A percentile compares a stretch with the other conserved stretches of the same genome.
These are phyloP conservation scores for Globisporangium viniferum DNA, from an alignment of 352 stramenopile genomes.

Conservation along the genomic window DNA sequence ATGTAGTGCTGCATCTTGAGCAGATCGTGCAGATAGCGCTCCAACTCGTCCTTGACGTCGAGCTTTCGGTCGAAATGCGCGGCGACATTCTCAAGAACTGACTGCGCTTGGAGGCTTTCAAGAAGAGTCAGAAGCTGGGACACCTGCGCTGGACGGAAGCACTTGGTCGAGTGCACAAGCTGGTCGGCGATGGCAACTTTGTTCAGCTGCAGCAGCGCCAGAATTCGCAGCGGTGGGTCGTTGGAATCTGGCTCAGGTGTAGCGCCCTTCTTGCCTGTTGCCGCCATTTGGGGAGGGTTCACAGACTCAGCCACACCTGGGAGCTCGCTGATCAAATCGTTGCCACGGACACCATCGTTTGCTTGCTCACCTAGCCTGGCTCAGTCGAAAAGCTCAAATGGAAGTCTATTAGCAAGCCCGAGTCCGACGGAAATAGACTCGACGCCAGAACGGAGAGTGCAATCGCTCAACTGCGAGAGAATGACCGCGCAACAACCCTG, in stretches of 20 bases:
- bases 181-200: constrained; percentile 33
- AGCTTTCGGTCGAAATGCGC: constrained; percentile 53
- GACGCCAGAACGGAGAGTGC: too few relatives aligned
- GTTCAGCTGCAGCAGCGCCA: constrained; percentile 37
- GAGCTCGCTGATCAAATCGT: not conserved
- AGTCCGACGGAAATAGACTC: not conserved
- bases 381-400: not conserved
- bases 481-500: not conserved
- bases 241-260: not conserved
- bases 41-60: constrained; percentile 56
- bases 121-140: constrained; percentile 32
- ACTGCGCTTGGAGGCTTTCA: constrained; percentile 16
- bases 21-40: constrained; percentile 54
- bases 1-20: constrained; percentile 57
- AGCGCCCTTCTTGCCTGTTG: not conserved
- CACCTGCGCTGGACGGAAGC: constrained; percentile 46
- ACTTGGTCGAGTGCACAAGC: constrained; percentile 30
- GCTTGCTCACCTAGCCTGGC: not conserved
- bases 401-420: not conserved
- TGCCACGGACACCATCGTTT: not conserved
- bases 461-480: too few relatives aligned
- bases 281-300: not conserved
- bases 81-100: constrained; percentile 13
- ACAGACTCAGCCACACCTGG: not conserved
- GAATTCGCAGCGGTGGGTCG: constrained; percentile 20